Evolutionary conservation across 2,329 filamentous ascomycete species (phyloP).

Genomic region (Aspergillus arachidicola): DNA sequence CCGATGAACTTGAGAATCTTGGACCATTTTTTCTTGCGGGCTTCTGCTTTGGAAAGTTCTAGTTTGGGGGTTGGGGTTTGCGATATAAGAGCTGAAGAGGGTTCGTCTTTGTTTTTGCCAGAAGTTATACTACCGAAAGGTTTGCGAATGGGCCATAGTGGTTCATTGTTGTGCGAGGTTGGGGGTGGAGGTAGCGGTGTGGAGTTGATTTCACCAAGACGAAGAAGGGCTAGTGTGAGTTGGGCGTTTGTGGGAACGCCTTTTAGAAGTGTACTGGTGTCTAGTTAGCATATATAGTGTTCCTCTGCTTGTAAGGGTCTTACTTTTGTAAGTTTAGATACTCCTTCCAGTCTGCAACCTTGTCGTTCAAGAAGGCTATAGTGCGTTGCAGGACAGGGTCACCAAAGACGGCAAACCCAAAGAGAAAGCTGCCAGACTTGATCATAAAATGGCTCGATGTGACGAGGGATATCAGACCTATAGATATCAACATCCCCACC

Average conservation of each 20-base stretch:
- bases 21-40: constrained; percentile 27
- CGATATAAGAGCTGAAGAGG: background rate
- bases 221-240: constrained; percentile 76
- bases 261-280: constrained; percentile 65
- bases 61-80: background rate
- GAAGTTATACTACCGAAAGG: constrained; percentile 53
- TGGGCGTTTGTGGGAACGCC: constrained; percentile 86
- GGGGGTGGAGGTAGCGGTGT: constrained; percentile 72
- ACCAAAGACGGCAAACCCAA: constrained; percentile 77
- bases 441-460: constrained; percentile 62
- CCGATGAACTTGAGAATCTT: constrained; percentile 68
- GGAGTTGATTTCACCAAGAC: constrained; percentile 79
- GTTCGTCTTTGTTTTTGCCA: constrained; percentile 52
- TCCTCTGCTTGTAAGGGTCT: background rate
- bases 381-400: constrained; percentile 69
- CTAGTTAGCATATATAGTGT: background rate
- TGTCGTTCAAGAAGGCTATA: constrained; percentile 52
- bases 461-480: constrained; percentile 57
- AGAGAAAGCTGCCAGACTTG: constrained; percentile 66
- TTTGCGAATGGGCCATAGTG: constrained; percentile 39
- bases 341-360: constrained; percentile 73
- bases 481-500: constrained; percentile 55
- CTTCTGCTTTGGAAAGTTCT: constrained; percentile 9
- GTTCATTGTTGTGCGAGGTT: constrained; percentile 38
- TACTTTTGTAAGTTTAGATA: constrained; percentile 71